phyloP scores from a whole-genome alignment of 352 stramenopile species.

The Peronospora destructor region DNA sequence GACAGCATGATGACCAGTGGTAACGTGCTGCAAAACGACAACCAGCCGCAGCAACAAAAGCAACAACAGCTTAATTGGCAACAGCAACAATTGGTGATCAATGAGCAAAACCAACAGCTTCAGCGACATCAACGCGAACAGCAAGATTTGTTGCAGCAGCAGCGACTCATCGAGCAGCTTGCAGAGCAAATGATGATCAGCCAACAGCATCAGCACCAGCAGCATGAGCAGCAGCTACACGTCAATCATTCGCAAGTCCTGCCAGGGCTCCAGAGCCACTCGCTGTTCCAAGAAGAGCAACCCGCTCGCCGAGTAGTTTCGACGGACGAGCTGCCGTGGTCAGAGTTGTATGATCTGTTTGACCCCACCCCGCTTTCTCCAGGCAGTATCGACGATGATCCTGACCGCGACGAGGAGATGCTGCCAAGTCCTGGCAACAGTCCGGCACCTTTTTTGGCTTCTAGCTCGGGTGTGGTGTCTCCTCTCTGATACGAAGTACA shows the following conservation, averaged over 20 bases:
- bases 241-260: conserved; percentile 19
- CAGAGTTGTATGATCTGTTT: conserved; percentile 78
- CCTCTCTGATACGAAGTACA: conserved; percentile 17
- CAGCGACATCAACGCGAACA: conserved; percentile 32
- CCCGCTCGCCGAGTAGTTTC: conserved; percentile 55
- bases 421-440: conserved; percentile 28
- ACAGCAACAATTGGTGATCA: conserved; percentile 20
- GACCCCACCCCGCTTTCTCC: conserved; percentile 42
- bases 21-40: conserved; percentile 17
- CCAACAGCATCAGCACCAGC: conserved; percentile 15
- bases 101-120: conserved; percentile 34
- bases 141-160: conserved; percentile 24
- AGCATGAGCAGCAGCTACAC: conserved; percentile 18
- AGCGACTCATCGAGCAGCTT: conserved; percentile 32
- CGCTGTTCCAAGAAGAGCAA: conserved; percentile 53
- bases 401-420: conserved; percentile 53
- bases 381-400: conserved; percentile 41
- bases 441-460: conserved; percentile 14
- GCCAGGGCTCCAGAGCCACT: conserved; percentile 52
- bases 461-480: conserved; percentile 13
- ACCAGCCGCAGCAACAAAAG: conserved; percentile 25
- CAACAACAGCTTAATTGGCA: conserved; percentile 20
- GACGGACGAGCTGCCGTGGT: conserved; percentile 71
- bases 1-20: conserved; percentile 30
- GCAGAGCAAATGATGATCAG: conserved; percentile 33